A percentile compares a stretch with the other conserved stretches of the same genome.
Conservation (phyloP, 306 rosid genomes). For the Pueraria montana region DNA sequence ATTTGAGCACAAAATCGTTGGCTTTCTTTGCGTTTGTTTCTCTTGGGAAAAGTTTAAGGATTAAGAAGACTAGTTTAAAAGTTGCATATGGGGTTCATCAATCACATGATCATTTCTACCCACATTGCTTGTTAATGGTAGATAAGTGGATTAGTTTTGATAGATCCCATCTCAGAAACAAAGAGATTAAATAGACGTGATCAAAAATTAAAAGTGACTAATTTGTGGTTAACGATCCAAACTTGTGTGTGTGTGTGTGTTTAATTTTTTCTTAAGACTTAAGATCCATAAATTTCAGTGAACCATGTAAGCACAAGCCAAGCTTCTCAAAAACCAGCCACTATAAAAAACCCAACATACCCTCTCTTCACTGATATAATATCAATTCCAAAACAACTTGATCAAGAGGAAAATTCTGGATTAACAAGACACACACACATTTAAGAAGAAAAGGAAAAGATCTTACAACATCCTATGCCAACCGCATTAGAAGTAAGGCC, state of each 20-base stretch:
- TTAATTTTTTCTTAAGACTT: not conserved
- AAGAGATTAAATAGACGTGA: slow-evolving; percentile 5
- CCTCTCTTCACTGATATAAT: not conserved
- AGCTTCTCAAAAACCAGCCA: not conserved
- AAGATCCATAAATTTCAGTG: not conserved
- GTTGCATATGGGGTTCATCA: not conserved
- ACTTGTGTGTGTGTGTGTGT: not conserved
- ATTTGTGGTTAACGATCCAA: not conserved
- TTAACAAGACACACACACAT: not conserved
- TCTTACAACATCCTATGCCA: not conserved
- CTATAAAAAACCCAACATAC: not conserved
- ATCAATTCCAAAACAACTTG: not conserved
- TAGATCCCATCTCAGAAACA: not conserved
- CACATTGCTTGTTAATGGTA: not conserved
- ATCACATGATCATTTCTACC: not conserved
- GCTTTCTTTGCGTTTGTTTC: not conserved
- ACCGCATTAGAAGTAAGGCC: not conserved
- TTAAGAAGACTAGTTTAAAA: not conserved
- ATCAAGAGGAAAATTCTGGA: not conserved
- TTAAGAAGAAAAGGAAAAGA: not conserved
- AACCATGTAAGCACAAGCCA: slow-evolving; percentile 3
- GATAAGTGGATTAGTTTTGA: not conserved
- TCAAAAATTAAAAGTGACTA: not conserved
- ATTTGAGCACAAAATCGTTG: not conserved
- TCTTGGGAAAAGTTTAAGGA: not conserved